These are phyloP conservation scores for Aureobasidium sp. DNA, from an alignment of 2,329 filamentous ascomycete species.

Conservation along the genomic window DNA sequence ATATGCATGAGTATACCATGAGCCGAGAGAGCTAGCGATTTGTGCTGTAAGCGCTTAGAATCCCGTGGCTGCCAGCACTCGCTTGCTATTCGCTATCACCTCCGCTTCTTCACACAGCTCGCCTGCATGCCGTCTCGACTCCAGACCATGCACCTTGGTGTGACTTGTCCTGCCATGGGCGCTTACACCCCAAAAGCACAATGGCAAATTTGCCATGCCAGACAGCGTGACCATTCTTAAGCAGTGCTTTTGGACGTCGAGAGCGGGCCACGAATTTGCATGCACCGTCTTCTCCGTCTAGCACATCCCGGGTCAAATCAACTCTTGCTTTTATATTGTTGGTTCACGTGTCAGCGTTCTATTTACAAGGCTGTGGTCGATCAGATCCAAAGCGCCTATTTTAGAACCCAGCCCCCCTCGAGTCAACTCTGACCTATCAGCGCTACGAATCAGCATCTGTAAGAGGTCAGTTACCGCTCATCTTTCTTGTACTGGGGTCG, in stretches of 20 bases:
- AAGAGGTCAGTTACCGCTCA: conserved; percentile 11
- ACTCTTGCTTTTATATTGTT: neutral
- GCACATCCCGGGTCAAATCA: neutral
- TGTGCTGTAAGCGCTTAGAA: conserved; percentile 10
- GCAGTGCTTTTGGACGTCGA: neutral
- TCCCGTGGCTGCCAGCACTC: neutral
- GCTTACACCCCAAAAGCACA: neutral
- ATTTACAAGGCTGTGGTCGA: neutral
- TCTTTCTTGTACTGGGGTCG: neutral
- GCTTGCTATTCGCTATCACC: conserved; percentile 6
- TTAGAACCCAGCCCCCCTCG: neutral
- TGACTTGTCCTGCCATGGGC: conserved; percentile 11
- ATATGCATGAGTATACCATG: neutral
- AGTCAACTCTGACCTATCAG: conserved; percentile 1
- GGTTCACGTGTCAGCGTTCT: conserved; percentile 2
- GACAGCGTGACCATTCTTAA: neutral
- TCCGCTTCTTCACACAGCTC: neutral
- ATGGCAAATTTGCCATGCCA: neutral
- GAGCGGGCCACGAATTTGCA: neutral
- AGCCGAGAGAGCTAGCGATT: neutral
- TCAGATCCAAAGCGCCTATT: conserved; percentile 4
- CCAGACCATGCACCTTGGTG: neutral
- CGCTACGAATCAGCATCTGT: neutral
- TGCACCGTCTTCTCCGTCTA: neutral
- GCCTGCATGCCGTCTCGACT: neutral